Percentiles rank a stretch among this genome's conserved stretches.
Evolutionary conservation across 441 rosid species (phyloP).

Genomic region (Gossypium armourianum): DNA sequence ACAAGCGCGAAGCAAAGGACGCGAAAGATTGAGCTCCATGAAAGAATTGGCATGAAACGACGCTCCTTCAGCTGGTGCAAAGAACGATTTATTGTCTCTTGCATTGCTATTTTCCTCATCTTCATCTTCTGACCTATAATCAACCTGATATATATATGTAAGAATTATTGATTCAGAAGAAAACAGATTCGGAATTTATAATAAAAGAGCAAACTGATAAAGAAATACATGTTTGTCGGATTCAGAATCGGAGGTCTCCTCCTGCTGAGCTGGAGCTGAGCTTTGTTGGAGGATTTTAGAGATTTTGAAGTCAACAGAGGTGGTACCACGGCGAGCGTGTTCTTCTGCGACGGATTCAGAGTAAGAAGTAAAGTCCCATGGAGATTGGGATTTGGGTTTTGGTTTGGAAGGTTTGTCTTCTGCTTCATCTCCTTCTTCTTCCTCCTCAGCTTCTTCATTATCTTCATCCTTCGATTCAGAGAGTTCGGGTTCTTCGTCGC

Average conservation of each 20-base stretch:
- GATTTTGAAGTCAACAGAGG: constrained; percentile 75
- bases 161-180: background rate
- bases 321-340: constrained; percentile 80
- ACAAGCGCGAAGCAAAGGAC: constrained; percentile 82
- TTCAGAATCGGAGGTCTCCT: constrained; percentile 36
- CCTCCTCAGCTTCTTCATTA: constrained; percentile 20
- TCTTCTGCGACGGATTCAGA: constrained; percentile 82
- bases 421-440: constrained; percentile 17
- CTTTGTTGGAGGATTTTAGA: constrained; percentile 43
- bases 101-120: constrained; percentile 27
- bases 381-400: constrained; percentile 43
- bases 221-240: constrained; percentile 47
- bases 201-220: background rate
- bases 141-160: constrained; percentile 33
- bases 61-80: constrained; percentile 52
- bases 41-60: constrained; percentile 75
- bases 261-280: constrained; percentile 24
- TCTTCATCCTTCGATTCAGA: constrained; percentile 20
- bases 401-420: constrained; percentile 23
- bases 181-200: background rate
- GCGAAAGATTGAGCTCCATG: constrained; percentile 79
- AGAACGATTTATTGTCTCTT: constrained; percentile 46
- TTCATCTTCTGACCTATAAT: constrained; percentile 49
- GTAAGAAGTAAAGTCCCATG: constrained; percentile 80
- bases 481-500: constrained; percentile 45